Conservation (phyloP, 2,329 filamentous ascomycete genomes). For the Claviceps citrina region DNA sequence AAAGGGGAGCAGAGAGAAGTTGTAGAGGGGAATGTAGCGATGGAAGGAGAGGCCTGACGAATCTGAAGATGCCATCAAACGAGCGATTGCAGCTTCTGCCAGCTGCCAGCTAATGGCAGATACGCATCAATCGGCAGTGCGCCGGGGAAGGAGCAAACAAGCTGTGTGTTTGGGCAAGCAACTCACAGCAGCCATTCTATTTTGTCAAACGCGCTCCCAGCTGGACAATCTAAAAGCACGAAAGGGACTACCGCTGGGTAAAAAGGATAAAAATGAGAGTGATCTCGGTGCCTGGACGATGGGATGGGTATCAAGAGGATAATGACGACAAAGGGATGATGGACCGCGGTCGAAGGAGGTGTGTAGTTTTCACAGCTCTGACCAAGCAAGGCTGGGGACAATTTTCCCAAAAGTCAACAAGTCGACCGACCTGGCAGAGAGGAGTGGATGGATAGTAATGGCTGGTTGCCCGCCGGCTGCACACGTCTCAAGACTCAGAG, state of each 20-base stretch:
- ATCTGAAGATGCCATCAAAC: not conserved
- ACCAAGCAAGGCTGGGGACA: constrained; percentile 18
- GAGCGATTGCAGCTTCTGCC: constrained; percentile 1
- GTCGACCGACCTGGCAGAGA: constrained; percentile 8
- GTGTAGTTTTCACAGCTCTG: constrained; percentile 19
- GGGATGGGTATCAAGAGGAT: constrained; percentile 20
- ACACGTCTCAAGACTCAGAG: not conserved
- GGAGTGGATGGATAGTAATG: not conserved
- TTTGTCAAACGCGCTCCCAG: constrained; percentile 13
- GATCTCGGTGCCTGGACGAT: constrained; percentile 11
- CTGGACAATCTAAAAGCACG: constrained; percentile 3
- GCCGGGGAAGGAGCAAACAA: constrained; percentile 5
- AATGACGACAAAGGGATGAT: constrained; percentile 13
- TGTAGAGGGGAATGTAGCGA: constrained; percentile 8
- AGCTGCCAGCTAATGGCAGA: constrained; percentile 3
- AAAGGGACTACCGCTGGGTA: constrained; percentile 1
- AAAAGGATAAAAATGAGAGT: not conserved
- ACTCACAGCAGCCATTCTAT: constrained; percentile 31
- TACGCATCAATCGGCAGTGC: constrained; percentile 3
- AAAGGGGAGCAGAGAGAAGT: constrained; percentile 6
- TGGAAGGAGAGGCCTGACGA: not conserved
- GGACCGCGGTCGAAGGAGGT: constrained; percentile 15
- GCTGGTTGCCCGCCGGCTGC: not conserved
- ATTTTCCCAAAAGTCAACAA: constrained; percentile 12
- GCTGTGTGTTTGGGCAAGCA: constrained; percentile 5